Percentiles rank a stretch among this genome's conserved stretches.
Conservation (phyloP, 805 yeast genomes). For the Helenozyma rhizophorensis region DNA sequence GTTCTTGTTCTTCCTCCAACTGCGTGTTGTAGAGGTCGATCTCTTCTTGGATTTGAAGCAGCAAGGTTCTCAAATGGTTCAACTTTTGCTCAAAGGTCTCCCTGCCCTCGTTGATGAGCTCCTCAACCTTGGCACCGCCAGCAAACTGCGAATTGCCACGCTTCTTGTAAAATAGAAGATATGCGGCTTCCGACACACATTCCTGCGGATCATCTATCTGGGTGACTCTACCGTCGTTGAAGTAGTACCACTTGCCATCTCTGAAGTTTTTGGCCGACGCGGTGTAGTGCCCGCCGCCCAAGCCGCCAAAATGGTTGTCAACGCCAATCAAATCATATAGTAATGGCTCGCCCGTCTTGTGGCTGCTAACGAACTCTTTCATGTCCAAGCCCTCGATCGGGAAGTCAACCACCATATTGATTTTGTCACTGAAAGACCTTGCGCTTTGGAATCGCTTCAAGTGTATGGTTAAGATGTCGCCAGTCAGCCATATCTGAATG, state of each 20-base stretch:
- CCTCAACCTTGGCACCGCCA: slow-evolving; percentile 15
- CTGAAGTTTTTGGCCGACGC: slow-evolving; percentile 78
- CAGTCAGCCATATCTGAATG: slow-evolving; percentile 89
- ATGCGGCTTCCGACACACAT: slow-evolving; percentile 74
- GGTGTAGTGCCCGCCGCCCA: slow-evolving; percentile 98
- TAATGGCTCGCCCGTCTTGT: slow-evolving; percentile 19
- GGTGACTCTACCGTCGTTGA: slow-evolving; percentile 77
- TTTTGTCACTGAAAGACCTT: slow-evolving; percentile 82
- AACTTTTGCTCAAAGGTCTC: slow-evolving; percentile 38
- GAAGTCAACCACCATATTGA: slow-evolving; percentile 78
- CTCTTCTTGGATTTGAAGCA: slow-evolving; percentile 8
- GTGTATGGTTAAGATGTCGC: slow-evolving; percentile 86
- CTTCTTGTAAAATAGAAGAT: slow-evolving; percentile 76
- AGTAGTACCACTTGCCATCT: slow-evolving; percentile 83
- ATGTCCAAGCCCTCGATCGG: slow-evolving; percentile 83
- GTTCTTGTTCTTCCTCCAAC: slow-evolving; percentile 10
- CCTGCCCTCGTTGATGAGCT: slow-evolving; percentile 42
- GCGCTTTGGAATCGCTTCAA: slow-evolving; percentile 86
- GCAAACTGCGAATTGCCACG: slow-evolving; percentile 27
- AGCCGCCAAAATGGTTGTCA: slow-evolving; percentile 92
- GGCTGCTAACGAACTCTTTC: slow-evolving; percentile 46
- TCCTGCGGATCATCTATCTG: slow-evolving; percentile 53
- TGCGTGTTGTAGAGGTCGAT: slow-evolving; percentile 12
- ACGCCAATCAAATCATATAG: slow-evolving; percentile 87
- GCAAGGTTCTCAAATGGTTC: slow-evolving; percentile 32